Evolutionary conservation across 441 rosid genomes (phyloP).

Genomic region (Brassica hybrid): DNA sequence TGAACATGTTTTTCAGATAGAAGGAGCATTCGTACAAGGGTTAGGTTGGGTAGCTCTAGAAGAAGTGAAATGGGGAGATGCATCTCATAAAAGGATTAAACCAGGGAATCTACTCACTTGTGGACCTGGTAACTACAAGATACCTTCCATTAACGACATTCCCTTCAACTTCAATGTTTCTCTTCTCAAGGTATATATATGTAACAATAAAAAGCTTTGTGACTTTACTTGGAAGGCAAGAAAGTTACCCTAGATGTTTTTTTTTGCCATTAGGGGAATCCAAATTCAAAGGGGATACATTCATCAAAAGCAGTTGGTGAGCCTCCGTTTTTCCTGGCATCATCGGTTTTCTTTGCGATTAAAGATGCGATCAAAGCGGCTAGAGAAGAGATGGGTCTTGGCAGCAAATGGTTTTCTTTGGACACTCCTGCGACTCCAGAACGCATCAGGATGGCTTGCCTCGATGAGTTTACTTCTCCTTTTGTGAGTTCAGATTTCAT

Average conservation of each 20-base stretch:
- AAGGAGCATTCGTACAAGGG: slow-evolving; percentile 97
- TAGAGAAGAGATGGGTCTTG: slow-evolving; percentile 68
- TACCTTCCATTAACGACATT: slow-evolving; percentile 57
- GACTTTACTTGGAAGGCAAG: not conserved
- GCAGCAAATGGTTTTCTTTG: slow-evolving; percentile 73
- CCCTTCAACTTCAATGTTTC: no score
- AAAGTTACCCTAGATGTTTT: not conserved
- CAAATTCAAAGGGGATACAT: slow-evolving; percentile 59
- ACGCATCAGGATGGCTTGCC: slow-evolving; percentile 91
- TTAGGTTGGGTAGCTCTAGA: slow-evolving; percentile 96
- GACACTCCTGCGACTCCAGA: slow-evolving; percentile 97
- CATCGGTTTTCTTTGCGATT: slow-evolving; percentile 83
- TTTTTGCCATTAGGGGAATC: not conserved
- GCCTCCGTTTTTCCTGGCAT: slow-evolving; percentile 94
- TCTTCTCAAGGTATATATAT: no score
- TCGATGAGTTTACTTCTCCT: slow-evolving; percentile 71
- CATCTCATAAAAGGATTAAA: slow-evolving; percentile 84
- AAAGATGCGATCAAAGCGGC: slow-evolving; percentile 88
- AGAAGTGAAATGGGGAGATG: slow-evolving; percentile 98
- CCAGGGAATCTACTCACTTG: slow-evolving; percentile 79
- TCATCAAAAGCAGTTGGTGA: slow-evolving; percentile 97
- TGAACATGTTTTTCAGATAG: slow-evolving; percentile 56
- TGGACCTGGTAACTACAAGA: slow-evolving; percentile 96
- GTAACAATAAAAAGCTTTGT: not conserved
- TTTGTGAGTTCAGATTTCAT: slow-evolving; percentile 52